Conservation (phyloP, 441 rosid genomes). For the Euphorbia corollata region DNA sequence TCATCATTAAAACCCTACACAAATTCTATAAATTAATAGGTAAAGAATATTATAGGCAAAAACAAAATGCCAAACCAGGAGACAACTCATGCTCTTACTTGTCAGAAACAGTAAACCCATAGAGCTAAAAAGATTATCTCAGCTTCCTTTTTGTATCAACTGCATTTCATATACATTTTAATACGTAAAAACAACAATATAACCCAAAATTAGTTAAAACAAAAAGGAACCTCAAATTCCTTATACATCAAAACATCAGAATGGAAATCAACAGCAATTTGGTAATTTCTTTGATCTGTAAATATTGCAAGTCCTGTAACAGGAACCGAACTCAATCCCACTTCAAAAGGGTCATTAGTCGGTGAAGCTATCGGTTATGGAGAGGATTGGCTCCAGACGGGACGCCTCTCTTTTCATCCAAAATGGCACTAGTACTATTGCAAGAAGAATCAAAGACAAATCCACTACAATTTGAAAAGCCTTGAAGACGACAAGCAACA, state of each 20-base stretch:
- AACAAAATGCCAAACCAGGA: constrained; percentile 13
- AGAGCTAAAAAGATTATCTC: not conserved
- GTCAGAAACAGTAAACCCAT: constrained; percentile 23
- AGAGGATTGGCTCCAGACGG: constrained; percentile 41
- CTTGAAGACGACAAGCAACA: not conserved
- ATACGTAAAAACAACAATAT: not conserved
- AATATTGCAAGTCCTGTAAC: too few relatives aligned
- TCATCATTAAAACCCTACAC: constrained; percentile 13
- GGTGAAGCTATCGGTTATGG: constrained; percentile 33
- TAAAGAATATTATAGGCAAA: too few relatives aligned
- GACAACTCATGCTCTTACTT: constrained; percentile 35
- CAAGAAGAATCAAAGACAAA: too few relatives aligned
- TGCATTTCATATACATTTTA: too few relatives aligned
- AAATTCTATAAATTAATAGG: not conserved
- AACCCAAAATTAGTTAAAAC: not conserved
- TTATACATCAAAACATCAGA: too few relatives aligned
- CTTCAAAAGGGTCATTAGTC: too few relatives aligned
- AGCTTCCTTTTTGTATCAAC: not conserved
- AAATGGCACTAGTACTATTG: constrained; percentile 5
- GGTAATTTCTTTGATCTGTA: too few relatives aligned
- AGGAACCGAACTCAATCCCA: too few relatives aligned
- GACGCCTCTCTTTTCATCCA: constrained; percentile 37
- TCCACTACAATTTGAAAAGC: constrained; percentile 1
- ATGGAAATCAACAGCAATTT: too few relatives aligned
- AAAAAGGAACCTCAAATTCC: not conserved